phyloP scores from a whole-genome alignment of 2,329 filamentous ascomycete genomes.

The Colletotrichum brevisporum region DNA sequence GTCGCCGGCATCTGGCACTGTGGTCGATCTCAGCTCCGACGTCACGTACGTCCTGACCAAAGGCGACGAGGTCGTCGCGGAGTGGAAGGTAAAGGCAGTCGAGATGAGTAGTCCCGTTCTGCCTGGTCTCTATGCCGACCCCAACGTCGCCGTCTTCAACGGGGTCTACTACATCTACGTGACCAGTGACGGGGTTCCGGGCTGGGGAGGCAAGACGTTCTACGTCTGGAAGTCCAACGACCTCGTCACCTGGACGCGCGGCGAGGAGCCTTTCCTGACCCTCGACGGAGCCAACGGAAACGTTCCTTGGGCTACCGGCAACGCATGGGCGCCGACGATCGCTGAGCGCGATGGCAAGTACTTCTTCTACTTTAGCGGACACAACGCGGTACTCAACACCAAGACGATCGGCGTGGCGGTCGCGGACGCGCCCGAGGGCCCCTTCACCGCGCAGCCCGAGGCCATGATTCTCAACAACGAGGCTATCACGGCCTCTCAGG shows the following conservation, averaged over 20 bases:
- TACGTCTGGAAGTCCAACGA: constrained; percentile 62
- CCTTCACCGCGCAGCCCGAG: constrained; percentile 67
- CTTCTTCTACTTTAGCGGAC: constrained; percentile 73
- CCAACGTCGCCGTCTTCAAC: constrained; percentile 61
- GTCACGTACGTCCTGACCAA: constrained; percentile 42
- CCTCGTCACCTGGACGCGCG: constrained; percentile 58
- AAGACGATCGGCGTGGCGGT: constrained; percentile 75
- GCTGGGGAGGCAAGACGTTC: constrained; percentile 63
- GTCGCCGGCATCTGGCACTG: constrained; percentile 41
- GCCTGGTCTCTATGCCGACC: constrained; percentile 59
- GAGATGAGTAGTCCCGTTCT: constrained; percentile 53
- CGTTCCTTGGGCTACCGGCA: constrained; percentile 75
- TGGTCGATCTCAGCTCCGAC: constrained; percentile 38
- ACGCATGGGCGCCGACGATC: constrained; percentile 77
- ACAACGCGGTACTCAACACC: constrained; percentile 64
- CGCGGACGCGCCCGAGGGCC: constrained; percentile 69
- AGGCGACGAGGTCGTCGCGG: constrained; percentile 6
- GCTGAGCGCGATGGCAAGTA: constrained; percentile 72
- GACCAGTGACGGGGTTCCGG: constrained; percentile 60
- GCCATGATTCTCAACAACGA: constrained; percentile 70
- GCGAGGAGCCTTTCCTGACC: constrained; percentile 57
- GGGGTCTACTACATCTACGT: constrained; percentile 62
- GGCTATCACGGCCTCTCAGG: constrained; percentile 51
- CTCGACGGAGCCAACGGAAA: constrained; percentile 63
- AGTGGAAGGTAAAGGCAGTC: constrained; percentile 40